Base-by-base conservation (phyloP, 257 asterid genomes). In the Fraxinus cuspidata region DNA sequence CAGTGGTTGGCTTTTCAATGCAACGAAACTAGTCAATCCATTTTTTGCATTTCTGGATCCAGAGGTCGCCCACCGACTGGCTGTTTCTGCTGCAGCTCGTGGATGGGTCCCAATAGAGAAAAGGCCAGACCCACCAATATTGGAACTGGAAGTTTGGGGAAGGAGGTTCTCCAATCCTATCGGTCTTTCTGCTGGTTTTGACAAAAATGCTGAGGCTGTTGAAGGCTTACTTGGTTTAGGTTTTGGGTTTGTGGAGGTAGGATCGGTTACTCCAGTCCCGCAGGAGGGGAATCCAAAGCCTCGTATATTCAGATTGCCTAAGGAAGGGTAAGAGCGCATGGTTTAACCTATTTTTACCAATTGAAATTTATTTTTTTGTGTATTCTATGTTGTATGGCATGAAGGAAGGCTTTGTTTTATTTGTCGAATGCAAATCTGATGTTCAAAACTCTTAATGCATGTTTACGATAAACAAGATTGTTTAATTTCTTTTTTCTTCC, bases 241-340 rank as follows among this genome's bases (percentile, higher is more conserved):
- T 75, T 96, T 96, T 80, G 97, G 99, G 71, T 96, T 96, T 87
- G 98, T 93, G 67, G 98, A 93, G 89, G 99, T 96, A 85, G 99
- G 99, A 74, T 93, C 99, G 0, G 99, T 96, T 76, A 96, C 99
- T 76, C 99, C 98, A 0, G 87, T 84, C 77, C 99, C 99, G 12
- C 99, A 96, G 81, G 99, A 93, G 78, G 99, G 99, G 66, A 93
- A 93, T 85, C 96, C 98, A 77, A 93, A 92, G 89, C 99, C 99
- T 77, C 99, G 99, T 64, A 92, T 96, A 29, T 96, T 93, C 89
- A 87, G 99, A 89, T 84, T 96, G 85, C 86, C 78, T 25, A 77
- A 86, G 4, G 96, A 93, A 86, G 97, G 92, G 99, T 96, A 82
- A 85, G 87, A 71, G 80, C 68, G 77, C 66, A 7, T 34, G 34